Evolutionary conservation across 2,329 filamentous ascomycete species (phyloP), one percentile per base, ranked within the genome.

Genomic region (Claviceps sp.): DNA sequence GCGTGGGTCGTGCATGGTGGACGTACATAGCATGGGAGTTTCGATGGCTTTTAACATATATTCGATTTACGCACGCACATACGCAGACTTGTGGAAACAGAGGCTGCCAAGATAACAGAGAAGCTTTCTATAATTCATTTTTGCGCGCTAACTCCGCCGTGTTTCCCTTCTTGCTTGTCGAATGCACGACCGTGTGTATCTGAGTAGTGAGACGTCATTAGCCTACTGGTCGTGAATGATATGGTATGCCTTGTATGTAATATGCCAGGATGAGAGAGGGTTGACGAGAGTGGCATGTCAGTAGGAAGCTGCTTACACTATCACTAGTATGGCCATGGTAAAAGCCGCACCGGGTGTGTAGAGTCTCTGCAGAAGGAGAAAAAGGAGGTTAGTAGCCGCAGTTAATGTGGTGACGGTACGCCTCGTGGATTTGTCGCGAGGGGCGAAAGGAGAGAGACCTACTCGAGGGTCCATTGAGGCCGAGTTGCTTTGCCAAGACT

Each of bases 341-440:
- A 77, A 76, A 41, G 75, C 75, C 18, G 75, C 75, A 22, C 72
- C 61, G 8, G 75, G 75, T 50, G 73, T 72, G 54, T 72, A 71
- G 52, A 77, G 64, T 40, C 65, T 71, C 72, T 74, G 30, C 30
- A 34, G 9, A 34, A 24, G 20, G 4, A 20, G 9, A 24, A 4
- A 4, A 34, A 34, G 30, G 9, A 34, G 30, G 30, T 34, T 34
- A 34, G 30, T 11, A 34, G 30, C 9, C 30, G 30, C 9, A 11
- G 9, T 11, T 34, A 4, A 9, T 11, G 30, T 34, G 30, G 30
- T 34, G 30, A 34, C 30, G 30, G 9, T 34, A 7, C 22, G 41
- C 41, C 3, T 9, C 14, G 4, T 43, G 5, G 4, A 5, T 7
- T 24, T 14, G 5, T 5, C 9, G 20, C 2, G 5, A 24, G 16